phyloP scores from a whole-genome alignment of 805 yeast species.

The Metschnikowia santaceciliae region DNA sequence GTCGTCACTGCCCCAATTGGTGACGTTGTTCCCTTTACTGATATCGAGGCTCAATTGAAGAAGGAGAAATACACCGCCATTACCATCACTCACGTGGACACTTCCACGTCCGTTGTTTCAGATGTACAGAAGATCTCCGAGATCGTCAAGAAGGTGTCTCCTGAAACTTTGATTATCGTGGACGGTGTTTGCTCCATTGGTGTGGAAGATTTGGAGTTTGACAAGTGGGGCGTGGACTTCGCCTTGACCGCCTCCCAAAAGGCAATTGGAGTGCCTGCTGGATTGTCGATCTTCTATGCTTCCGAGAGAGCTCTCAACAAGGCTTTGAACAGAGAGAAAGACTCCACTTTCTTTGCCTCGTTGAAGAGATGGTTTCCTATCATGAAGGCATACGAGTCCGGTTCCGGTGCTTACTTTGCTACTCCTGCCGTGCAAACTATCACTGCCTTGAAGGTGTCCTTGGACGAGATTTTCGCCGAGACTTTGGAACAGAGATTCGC shows the following conservation, averaged over 20 bases:
- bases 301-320: slow-evolving; percentile 69
- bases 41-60: slow-evolving; percentile 53
- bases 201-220: slow-evolving; percentile 81
- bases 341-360: slow-evolving; percentile 62
- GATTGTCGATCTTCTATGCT: slow-evolving; percentile 73
- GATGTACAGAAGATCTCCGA: slow-evolving; percentile 62
- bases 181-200: slow-evolving; percentile 96
- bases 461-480: slow-evolving; percentile 62
- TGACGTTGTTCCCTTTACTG: slow-evolving; percentile 54
- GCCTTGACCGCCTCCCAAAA: slow-evolving; percentile 92
- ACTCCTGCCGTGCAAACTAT: slow-evolving; percentile 92
- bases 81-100: slow-evolving; percentile 93
- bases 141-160: slow-evolving; percentile 60
- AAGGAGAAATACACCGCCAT: slow-evolving; percentile 56
- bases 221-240: slow-evolving; percentile 85
- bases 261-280: slow-evolving; percentile 93
- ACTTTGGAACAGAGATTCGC: slow-evolving; percentile 56
- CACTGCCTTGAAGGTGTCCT: slow-evolving; percentile 73
- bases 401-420: slow-evolving; percentile 83
- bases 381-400: slow-evolving; percentile 80
- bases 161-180: slow-evolving; percentile 78
- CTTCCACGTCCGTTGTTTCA: slow-evolving; percentile 89
- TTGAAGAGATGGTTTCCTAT: slow-evolving; percentile 85
- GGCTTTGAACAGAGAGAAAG: slow-evolving; percentile 47
- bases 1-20: slow-evolving; percentile 72